Evolutionary conservation across 2,329 filamentous ascomycete species (phyloP).

Genomic region (Verticillium zaregamsianum): DNA sequence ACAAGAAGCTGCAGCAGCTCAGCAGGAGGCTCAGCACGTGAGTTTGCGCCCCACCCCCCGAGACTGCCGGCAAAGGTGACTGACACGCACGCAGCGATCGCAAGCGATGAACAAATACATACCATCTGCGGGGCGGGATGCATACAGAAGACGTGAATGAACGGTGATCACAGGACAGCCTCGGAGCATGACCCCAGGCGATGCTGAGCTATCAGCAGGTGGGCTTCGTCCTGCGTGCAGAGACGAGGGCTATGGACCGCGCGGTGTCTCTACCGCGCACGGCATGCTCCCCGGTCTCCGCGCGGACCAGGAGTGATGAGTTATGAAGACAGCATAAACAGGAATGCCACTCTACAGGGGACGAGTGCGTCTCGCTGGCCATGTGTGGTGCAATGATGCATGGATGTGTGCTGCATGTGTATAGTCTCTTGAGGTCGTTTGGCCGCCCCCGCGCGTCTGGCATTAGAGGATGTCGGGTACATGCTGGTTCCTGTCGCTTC

Average conservation of each 20-base stretch:
- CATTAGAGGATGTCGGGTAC: not conserved
- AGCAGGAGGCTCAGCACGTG: conserved; percentile 95
- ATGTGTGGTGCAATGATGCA: not conserved
- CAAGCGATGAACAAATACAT: not conserved
- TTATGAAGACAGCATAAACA: not conserved
- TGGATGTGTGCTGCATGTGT: not conserved
- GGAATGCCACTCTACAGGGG: not conserved
- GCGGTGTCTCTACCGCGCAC: not conserved
- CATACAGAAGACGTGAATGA: not conserved
- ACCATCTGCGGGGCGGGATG: not conserved
- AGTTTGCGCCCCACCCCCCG: conserved; percentile 35
- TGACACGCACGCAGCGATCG: not conserved
- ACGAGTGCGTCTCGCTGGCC: not conserved
- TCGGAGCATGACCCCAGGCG: not conserved
- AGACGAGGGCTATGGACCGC: not conserved
- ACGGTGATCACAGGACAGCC: not conserved
- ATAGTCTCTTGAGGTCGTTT: not conserved
- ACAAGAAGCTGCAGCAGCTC: conserved; percentile 79
- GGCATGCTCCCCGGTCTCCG: not conserved
- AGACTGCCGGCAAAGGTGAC: not conserved
- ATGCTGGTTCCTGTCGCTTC: not conserved
- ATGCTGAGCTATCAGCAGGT: not conserved
- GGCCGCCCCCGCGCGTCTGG: not conserved
- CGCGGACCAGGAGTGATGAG: not conserved
- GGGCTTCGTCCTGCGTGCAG: not conserved